Percentiles rank a stretch among this genome's conserved stretches.
phyloP scores from a whole-genome alignment of 345 rosid genomes.

The Turritis glabra region DNA sequence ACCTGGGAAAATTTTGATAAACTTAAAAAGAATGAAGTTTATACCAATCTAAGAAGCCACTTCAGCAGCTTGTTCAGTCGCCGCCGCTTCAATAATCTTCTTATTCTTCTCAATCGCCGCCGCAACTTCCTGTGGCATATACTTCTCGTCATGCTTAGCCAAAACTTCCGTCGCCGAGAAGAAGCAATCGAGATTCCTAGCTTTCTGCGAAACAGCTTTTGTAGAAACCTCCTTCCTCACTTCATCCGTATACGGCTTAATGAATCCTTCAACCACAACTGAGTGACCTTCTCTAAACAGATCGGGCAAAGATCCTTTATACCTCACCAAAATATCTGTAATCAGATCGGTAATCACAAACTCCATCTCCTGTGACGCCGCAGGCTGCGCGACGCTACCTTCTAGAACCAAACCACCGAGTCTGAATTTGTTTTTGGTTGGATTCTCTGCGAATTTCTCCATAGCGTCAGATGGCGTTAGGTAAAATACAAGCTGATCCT shows the following conservation, averaged over 20 bases:
- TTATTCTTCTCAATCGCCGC: conserved; percentile 96
- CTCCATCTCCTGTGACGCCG: conserved; percentile 73
- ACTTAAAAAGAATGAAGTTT: not conserved
- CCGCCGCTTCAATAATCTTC: conserved; percentile 61
- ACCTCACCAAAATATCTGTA: conserved; percentile 82
- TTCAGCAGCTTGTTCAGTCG: conserved; percentile 28
- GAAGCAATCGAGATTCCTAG: conserved; percentile 63
- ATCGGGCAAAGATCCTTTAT: conserved; percentile 79
- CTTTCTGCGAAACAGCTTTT: conserved; percentile 65
- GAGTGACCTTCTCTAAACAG: conserved; percentile 94
- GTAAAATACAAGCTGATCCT: conserved; percentile 88
- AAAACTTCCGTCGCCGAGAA: conserved; percentile 84
- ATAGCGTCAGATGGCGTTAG: conserved; percentile 84
- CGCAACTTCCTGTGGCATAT: conserved; percentile 94
- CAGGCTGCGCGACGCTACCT: conserved; percentile 83
- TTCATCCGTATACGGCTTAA: conserved; percentile 71
- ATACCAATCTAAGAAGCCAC: conserved; percentile 35
- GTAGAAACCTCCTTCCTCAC: conserved; percentile 50
- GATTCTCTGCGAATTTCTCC: conserved; percentile 69
- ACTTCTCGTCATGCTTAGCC: conserved; percentile 98
- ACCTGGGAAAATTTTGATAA: not conserved
- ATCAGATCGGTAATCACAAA: conserved; percentile 87
- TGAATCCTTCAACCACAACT: conserved; percentile 90
- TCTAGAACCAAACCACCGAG: conserved; percentile 93
- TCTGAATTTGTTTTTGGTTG: conserved; percentile 66